Conservation (phyloP, 2,329 filamentous ascomycete genomes). For the Ilyonectria sp. region DNA sequence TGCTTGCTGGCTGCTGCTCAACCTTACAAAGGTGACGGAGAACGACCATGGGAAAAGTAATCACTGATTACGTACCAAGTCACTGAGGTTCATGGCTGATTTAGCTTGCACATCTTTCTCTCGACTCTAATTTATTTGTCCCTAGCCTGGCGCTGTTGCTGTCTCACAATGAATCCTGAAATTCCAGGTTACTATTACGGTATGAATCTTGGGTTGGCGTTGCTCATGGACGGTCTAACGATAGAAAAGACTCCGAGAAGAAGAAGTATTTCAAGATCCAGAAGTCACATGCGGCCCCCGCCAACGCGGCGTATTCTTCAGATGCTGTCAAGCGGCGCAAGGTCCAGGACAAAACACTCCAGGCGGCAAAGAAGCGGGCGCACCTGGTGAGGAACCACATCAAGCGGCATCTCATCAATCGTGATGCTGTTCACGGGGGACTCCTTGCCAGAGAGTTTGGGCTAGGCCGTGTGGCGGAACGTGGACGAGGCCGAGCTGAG, state of each 20-base stretch:
- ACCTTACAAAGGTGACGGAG: too few relatives aligned
- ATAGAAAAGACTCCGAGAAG: conserved; percentile 65
- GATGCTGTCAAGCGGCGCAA: conserved; percentile 71
- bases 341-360: conserved; percentile 56
- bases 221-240: background rate
- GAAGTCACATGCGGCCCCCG: conserved; percentile 67
- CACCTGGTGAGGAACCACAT: conserved; percentile 56
- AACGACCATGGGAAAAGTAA: background rate
- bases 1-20: too few relatives aligned
- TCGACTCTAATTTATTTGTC: background rate
- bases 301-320: conserved; percentile 68
- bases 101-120: background rate
- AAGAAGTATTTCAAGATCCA: conserved; percentile 80
- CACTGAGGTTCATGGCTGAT: background rate
- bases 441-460: conserved; percentile 50
- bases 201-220: conserved; percentile 43
- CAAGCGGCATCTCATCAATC: conserved; percentile 53
- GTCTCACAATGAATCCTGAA: conserved; percentile 51
- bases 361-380: conserved; percentile 46
- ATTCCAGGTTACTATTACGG: conserved; percentile 72
- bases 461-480: conserved; percentile 31
- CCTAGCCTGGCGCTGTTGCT: background rate
- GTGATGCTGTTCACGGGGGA: conserved; percentile 52
- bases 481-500: conserved; percentile 41
- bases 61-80: background rate